Conservation (phyloP, 495 filamentous ascomycete genomes). For the Aspergillus coremiiformis region DNA sequence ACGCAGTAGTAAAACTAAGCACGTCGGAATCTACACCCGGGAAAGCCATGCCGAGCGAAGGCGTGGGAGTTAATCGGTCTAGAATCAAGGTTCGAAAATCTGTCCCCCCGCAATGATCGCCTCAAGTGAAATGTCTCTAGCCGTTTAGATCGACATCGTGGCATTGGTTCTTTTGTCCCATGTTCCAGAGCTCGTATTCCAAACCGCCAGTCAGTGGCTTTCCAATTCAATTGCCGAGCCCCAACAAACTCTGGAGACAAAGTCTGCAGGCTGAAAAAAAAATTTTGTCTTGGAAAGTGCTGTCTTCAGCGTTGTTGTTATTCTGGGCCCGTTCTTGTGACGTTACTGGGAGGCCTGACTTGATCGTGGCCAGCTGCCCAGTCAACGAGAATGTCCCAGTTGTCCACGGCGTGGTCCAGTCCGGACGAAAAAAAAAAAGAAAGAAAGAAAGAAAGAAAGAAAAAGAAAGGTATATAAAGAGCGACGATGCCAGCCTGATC, state of each 20-base stretch:
- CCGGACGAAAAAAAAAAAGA: too few relatives aligned
- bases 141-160: conserved; percentile 1
- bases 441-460: background rate
- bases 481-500: background rate
- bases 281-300: background rate
- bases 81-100: background rate
- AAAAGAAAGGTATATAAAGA: background rate
- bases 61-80: background rate
- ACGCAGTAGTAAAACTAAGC: too few relatives aligned
- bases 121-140: background rate
- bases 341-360: background rate
- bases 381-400: background rate
- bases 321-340: background rate
- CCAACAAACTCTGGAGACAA: background rate
- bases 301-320: background rate
- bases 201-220: conserved; percentile 1
- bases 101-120: background rate
- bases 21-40: background rate
- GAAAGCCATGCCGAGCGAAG: background rate
- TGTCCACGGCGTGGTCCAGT: too few relatives aligned
- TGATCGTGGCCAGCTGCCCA: background rate
- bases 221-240: background rate
- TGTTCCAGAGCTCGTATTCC: conserved; percentile 32
- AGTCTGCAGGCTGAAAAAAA: background rate
- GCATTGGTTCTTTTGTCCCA: conserved; percentile 12